Conservation (phyloP, 1,284 basidiomycete genomes). For the Anthracocystis panici-leucophaei region DNA sequence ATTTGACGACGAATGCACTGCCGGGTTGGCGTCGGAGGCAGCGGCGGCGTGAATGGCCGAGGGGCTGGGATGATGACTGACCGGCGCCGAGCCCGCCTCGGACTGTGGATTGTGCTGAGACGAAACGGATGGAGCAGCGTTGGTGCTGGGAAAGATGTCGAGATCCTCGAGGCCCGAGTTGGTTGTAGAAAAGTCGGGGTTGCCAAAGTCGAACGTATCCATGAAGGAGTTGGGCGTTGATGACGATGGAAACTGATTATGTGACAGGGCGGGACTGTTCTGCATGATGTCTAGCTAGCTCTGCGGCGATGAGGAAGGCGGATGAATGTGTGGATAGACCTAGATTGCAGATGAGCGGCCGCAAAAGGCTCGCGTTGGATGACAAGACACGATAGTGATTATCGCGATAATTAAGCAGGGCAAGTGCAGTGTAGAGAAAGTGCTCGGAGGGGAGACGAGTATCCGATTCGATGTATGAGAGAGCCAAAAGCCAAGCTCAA, state of each 20-base stretch:
- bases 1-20: slow-evolving; percentile 11
- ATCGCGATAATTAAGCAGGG: background rate
- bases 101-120: slow-evolving; percentile 30
- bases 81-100: slow-evolving; percentile 39
- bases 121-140: slow-evolving; percentile 13
- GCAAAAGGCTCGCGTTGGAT: background rate
- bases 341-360: background rate
- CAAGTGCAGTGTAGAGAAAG: background rate
- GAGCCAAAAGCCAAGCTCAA: background rate
- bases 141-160: slow-evolving; percentile 38
- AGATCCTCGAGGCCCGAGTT: slow-evolving; percentile 54
- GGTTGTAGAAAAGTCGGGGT: slow-evolving; percentile 43
- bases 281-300: slow-evolving; percentile 22
- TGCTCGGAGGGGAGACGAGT: background rate
- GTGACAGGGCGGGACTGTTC: slow-evolving; percentile 39
- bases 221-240: slow-evolving; percentile 54
- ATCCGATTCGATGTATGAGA: background rate
- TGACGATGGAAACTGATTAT: slow-evolving; percentile 31
- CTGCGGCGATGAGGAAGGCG: background rate
- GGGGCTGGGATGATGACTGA: slow-evolving; percentile 51
- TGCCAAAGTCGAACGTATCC: slow-evolving; percentile 60
- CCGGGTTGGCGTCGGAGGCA: slow-evolving; percentile 16
- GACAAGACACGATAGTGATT: background rate
- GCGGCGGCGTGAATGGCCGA: slow-evolving; percentile 17
- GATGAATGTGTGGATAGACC: too few relatives aligned